phyloP scores from a whole-genome alignment of 257 asterid genomes.

The Capsicum chinense region DNA sequence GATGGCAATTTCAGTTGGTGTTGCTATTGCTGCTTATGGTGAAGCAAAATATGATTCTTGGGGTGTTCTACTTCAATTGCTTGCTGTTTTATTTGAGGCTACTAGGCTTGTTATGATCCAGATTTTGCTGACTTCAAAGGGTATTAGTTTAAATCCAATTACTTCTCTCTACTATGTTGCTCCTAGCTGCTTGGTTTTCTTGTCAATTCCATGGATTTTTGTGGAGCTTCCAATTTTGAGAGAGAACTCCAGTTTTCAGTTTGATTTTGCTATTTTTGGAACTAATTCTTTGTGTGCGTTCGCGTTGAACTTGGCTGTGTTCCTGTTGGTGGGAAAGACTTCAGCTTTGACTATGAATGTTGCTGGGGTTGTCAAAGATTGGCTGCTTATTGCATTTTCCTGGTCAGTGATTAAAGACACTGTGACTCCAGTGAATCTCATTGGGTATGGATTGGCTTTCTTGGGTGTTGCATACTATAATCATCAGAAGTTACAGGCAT shows the following conservation, averaged over 20 bases:
- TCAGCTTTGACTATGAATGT: constrained; percentile 45
- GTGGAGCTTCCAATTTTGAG: constrained; percentile 37
- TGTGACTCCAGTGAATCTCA: constrained; percentile 38
- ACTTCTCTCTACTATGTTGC: constrained; percentile 33
- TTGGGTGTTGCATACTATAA: constrained; percentile 31
- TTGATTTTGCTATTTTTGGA: constrained; percentile 35
- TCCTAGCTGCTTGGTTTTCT: constrained; percentile 28
- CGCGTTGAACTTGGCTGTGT: constrained; percentile 39
- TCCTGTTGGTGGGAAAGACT: constrained; percentile 40
- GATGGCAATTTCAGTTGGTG: constrained; percentile 30
- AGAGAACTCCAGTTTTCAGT: constrained; percentile 27
- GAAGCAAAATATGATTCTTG: constrained; percentile 34
- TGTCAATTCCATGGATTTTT: constrained; percentile 30
- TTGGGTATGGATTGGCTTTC: constrained; percentile 38
- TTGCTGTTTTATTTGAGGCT: constrained; percentile 29
- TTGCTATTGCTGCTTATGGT: constrained; percentile 32
- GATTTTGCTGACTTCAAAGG: constrained; percentile 33
- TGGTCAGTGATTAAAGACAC: constrained; percentile 42
- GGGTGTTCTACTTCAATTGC: constrained; percentile 30
- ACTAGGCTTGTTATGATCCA: constrained; percentile 32
- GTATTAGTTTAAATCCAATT: constrained; percentile 26
- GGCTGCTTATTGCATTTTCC: constrained; percentile 41
- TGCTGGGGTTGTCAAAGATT: constrained; percentile 44
- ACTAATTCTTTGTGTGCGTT: constrained; percentile 41
- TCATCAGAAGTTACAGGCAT: constrained; percentile 29